phyloP scores from a whole-genome alignment of 2,329 filamentous ascomycete species.

The Monosporascus sp. region DNA sequence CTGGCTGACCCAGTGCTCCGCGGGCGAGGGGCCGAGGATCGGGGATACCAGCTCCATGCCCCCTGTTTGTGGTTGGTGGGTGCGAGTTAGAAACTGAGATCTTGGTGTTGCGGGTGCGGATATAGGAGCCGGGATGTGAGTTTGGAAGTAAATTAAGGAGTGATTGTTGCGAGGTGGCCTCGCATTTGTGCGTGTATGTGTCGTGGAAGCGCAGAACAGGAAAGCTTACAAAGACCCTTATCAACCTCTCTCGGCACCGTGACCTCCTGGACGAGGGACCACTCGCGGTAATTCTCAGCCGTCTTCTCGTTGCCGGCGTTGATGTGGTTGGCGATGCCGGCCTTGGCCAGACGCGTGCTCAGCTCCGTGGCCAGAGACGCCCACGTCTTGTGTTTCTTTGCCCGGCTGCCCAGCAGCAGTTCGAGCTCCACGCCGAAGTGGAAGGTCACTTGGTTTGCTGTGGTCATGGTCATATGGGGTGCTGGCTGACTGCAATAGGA shows the following conservation, averaged over 20 bases:
- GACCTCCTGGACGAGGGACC: conserved; percentile 33
- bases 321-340: conserved; percentile 30
- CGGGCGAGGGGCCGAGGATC: conserved; percentile 19
- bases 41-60: conserved; percentile 34
- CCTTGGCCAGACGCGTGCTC: conserved; percentile 25
- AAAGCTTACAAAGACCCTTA: conserved; percentile 26
- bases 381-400: conserved; percentile 29
- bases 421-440: conserved; percentile 35
- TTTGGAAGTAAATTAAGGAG: too few species aligned
- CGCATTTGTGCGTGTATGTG: too few species aligned
- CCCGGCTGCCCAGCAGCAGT: conserved; percentile 28
- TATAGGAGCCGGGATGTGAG: too few species aligned
- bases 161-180: not conserved
- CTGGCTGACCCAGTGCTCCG: conserved; percentile 23
- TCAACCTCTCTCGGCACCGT: conserved; percentile 28
- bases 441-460: conserved; percentile 5
- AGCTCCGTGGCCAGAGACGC: conserved; percentile 29
- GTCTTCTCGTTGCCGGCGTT: conserved; percentile 24
- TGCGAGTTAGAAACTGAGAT: not conserved
- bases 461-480: not conserved
- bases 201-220: not conserved
- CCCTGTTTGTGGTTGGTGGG: conserved; percentile 10
- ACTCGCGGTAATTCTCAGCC: conserved; percentile 28
- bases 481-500: not conserved
- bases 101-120: too few species aligned